Evolutionary conservation across 2,329 filamentous ascomycete genomes (phyloP), one percentile per base, ranked within the genome.

Genomic region (Sphaerulina vaccinii): DNA sequence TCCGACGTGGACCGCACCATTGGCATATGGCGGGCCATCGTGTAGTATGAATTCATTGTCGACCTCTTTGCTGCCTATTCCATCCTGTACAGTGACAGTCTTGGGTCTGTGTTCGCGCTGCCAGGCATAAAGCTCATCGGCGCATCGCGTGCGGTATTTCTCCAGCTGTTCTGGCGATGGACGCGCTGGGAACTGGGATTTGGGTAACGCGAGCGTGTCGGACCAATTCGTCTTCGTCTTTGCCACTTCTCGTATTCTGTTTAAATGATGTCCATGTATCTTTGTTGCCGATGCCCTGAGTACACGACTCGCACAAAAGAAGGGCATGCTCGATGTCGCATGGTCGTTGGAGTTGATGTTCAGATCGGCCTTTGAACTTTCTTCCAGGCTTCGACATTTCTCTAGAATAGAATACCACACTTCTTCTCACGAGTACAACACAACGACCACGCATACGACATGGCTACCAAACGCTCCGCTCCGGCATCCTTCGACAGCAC

Each of bases 21-120:
- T 99, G 58, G 93, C 93, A 69, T 97, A 99, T 0, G 93, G 93
- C 0, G 93, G 93, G 0, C 93, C 93, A 83, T 99, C 93, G 67
- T 97, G 93, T 7, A 99, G 77, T 1, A 90, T 76, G 60, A 97
- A 99, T 0, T 79, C 76, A 37, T 81, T 71, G 29, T 80, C 71
- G 24, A 80, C 50, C 3, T 29, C 56, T 41, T 52, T 52, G 52
- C 36, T 32, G 29, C 24, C 59, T 58, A 13, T 62, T 24, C 15
- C 48, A 74, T 57, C 82, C 18, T 11, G 37, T 7, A 38, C 6
- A 7, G 36, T 35, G 73, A 54, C 77, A 18, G 50, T 53, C 13
- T 33, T 42, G 11, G 56, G 58, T n/a, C 57, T 49, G n/a, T 65
- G 55, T 49, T 58, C 67, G 43, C 78, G 77, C 75, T 99, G 93